Evolutionary conservation across 257 asterid species (phyloP), one percentile per base, ranked within the genome.

Genomic region (Lycium barbarum): DNA sequence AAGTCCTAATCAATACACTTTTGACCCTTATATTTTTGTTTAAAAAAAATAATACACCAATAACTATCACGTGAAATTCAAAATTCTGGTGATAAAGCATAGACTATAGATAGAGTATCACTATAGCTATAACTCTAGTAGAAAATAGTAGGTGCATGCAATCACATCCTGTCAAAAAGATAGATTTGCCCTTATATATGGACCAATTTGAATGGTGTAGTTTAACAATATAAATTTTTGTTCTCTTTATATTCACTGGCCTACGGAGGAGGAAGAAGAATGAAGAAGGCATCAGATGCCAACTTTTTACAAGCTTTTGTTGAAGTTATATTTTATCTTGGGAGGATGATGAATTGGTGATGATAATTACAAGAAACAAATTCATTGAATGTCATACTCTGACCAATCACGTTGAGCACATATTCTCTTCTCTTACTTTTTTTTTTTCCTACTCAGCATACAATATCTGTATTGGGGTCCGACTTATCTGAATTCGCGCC

Each of bases 381-480:
- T 47, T 74, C 62, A 74, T 22, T 74, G 81, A 20, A 3, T 49
- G 22, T 74, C 81, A 20, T 74, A 43, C 20, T 74, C 61, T 6
- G 81, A 74, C 9, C 62, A 74, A 13, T 14, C 20, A 36, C 49
- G 81, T 49, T 74, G 62, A 22, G 81, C 45, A 49, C 81, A 74
- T 22, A 74, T 74, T 74, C 81, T 74, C 7, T 22, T 73, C 38
- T 72, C 7, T 72, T 9, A 4, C 12, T 12, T 66, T 12, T 66
- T 13, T 13, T 33, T 33, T 6, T 0, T 0, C 1, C 2, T 0
- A 0, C 11, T 36, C 3, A 0, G 0, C 3, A 0, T 61, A 7
- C 4, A 12, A 36, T 68, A 14, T 14, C 3, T 36, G 0, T 36
- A 36, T 68, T 68, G 36, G 35, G 0, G 5, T 3, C 15, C 14